Evolutionary conservation across 2,329 filamentous ascomycete species (phyloP).

Genomic region (Penicillium sp.): DNA sequence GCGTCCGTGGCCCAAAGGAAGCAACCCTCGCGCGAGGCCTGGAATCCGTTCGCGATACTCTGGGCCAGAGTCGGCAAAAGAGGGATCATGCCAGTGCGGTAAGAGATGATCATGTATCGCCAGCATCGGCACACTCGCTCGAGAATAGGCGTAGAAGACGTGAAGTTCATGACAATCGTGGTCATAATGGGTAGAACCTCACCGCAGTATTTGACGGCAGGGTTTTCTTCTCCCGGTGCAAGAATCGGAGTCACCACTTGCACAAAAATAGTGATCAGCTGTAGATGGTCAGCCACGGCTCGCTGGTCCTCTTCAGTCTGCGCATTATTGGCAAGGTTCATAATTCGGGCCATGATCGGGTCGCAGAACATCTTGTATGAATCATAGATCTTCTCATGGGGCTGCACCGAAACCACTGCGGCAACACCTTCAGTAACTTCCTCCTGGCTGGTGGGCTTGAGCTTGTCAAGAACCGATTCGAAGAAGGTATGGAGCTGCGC

Average conservation of each 20-base stretch:
- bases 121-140: conserved; percentile 93
- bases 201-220: conserved; percentile 92
- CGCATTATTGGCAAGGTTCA: conserved; percentile 81
- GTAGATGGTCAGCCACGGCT: conserved; percentile 87
- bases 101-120: conserved; percentile 95
- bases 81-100: conserved; percentile 82
- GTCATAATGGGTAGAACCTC: conserved; percentile 87
- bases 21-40: conserved; percentile 82
- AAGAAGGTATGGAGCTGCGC: conserved; percentile 89
- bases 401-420: conserved; percentile 83
- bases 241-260: conserved; percentile 74
- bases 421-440: conserved; percentile 96
- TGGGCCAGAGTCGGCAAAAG: conserved; percentile 82
- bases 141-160: conserved; percentile 80
- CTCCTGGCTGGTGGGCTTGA: conserved; percentile 84
- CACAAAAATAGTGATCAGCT: conserved; percentile 87
- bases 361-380: conserved; percentile 91
- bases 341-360: conserved; percentile 79
- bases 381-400: conserved; percentile 72
- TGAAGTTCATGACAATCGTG: conserved; percentile 83
- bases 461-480: conserved; percentile 78
- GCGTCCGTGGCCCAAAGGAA: conserved; percentile 98
- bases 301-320: conserved; percentile 79
- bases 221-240: conserved; percentile 70
- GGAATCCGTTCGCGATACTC: conserved; percentile 82